Percentiles rank a stretch among this genome's conserved stretches.
Conservation (phyloP, 2,329 filamentous ascomycete genomes). For the Dryadomyces quercus-mongolicae region DNA sequence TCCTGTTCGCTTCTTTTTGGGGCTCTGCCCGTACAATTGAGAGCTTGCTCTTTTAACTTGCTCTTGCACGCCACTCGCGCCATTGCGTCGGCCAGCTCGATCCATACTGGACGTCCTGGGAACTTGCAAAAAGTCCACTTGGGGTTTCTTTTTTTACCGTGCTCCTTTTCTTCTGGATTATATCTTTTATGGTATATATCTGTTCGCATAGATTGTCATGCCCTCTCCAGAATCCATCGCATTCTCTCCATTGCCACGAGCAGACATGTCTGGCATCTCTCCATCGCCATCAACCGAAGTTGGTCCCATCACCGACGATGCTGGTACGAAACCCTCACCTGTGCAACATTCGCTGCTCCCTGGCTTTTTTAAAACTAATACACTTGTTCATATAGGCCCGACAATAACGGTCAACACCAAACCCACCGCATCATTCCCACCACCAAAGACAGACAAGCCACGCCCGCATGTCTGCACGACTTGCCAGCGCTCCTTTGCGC, state of each 20-base stretch:
- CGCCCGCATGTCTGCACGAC: conserved; percentile 88
- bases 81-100: background rate
- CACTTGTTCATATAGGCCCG: conserved; percentile 22
- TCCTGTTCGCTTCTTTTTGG: background rate
- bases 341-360: too few species aligned
- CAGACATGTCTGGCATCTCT: conserved; percentile 15
- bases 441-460: conserved; percentile 94
- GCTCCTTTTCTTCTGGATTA: background rate
- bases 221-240: background rate
- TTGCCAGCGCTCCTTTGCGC: conserved; percentile 83
- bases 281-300: conserved; percentile 6
- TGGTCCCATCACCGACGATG: conserved; percentile 16
- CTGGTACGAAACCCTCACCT: conserved; percentile 13
- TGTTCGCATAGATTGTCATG: background rate
- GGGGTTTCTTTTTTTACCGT: too few species aligned
- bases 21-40: background rate
- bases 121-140: too few species aligned
- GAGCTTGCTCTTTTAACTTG: background rate
- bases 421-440: conserved; percentile 44
- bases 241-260: conserved; percentile 2
- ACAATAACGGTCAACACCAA: conserved; percentile 40
- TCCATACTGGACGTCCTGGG: too few species aligned
- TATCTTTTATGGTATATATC: background rate
- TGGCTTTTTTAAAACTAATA: background rate
- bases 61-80: conserved; percentile 3